Evolutionary conservation across 78 protist genomes (phyloP).

Genomic region (Creolimax fragrantissima): DNA sequence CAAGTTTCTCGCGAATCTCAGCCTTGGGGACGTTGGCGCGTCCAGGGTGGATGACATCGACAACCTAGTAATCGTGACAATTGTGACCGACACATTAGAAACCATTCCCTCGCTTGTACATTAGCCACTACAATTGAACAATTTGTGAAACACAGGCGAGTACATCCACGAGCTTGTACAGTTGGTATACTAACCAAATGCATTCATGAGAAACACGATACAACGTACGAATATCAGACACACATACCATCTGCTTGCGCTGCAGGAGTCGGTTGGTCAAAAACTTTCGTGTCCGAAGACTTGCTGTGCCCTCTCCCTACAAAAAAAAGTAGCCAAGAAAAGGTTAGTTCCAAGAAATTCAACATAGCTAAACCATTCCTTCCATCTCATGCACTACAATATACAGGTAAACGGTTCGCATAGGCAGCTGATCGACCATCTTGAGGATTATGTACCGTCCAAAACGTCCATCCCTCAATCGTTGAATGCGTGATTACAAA

Average conservation of each 20-base stretch:
- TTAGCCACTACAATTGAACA: neutral
- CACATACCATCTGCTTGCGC: conserved; percentile 92
- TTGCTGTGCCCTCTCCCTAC: conserved; percentile 45
- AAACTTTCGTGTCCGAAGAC: conserved; percentile 91
- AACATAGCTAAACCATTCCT: no score
- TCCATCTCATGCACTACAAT: no score
- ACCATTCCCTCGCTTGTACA: neutral
- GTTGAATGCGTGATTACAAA: no score
- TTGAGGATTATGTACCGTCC: no score
- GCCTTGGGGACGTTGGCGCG: conserved; percentile 72
- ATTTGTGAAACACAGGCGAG: neutral
- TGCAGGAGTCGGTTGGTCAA: conserved; percentile 89
- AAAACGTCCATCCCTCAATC: no score
- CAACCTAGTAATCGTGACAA: no score
- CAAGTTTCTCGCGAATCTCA: conserved; percentile 73
- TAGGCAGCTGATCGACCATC: no score
- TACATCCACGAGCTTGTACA: neutral
- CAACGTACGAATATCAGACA: no score
- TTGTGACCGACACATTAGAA: neutral
- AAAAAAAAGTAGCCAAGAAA: neutral
- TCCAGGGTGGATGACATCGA: conserved; percentile 89
- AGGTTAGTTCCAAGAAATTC: no score
- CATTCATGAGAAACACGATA: no score
- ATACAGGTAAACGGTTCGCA: no score
- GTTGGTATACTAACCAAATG: no score